Evolutionary conservation across 2,329 filamentous ascomycete genomes (phyloP).

Genomic region (Ilyonectria mors-panacis): DNA sequence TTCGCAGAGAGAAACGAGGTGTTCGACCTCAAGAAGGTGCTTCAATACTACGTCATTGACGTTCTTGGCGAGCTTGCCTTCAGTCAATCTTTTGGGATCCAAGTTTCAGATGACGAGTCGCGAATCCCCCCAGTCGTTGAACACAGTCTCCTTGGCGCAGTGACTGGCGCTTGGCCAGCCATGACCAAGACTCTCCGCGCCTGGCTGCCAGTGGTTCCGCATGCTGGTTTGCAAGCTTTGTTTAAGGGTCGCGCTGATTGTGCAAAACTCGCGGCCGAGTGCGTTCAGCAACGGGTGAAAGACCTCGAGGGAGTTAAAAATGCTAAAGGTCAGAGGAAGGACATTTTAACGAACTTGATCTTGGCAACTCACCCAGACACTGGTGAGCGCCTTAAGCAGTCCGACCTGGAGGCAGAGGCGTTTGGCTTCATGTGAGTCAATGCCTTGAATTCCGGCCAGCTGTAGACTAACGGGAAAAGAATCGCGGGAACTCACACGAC

Average conservation of each 20-base stretch:
- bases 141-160: constrained; percentile 26
- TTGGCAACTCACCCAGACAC: constrained; percentile 30
- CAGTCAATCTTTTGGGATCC: constrained; percentile 28
- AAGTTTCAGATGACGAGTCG: constrained; percentile 26
- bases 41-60: constrained; percentile 33
- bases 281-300: constrained; percentile 24
- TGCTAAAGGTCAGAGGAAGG: constrained; percentile 16
- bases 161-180: constrained; percentile 30
- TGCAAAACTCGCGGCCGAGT: constrained; percentile 23
- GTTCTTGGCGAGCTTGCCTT: constrained; percentile 33
- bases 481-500: constrained; percentile 35
- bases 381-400: constrained; percentile 20
- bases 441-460: neutral
- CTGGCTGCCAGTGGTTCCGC: constrained; percentile 28
- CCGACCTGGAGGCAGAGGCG: constrained; percentile 31
- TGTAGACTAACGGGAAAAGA: neutral
- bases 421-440: constrained; percentile 35
- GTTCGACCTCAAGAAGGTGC: constrained; percentile 31
- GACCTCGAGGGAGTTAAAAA: constrained; percentile 15
- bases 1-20: constrained; percentile 7
- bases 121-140: constrained; percentile 23
- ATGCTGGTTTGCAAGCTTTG: constrained; percentile 22
- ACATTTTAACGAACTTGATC: constrained; percentile 33
- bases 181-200: constrained; percentile 23
- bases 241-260: constrained; percentile 30